A percentile compares a stretch with the other conserved stretches of the same genome.
These are phyloP conservation scores for Xerocomus brunneocitrinus DNA, from an alignment of 768 basidiomycete species.

Conservation along the genomic window DNA sequence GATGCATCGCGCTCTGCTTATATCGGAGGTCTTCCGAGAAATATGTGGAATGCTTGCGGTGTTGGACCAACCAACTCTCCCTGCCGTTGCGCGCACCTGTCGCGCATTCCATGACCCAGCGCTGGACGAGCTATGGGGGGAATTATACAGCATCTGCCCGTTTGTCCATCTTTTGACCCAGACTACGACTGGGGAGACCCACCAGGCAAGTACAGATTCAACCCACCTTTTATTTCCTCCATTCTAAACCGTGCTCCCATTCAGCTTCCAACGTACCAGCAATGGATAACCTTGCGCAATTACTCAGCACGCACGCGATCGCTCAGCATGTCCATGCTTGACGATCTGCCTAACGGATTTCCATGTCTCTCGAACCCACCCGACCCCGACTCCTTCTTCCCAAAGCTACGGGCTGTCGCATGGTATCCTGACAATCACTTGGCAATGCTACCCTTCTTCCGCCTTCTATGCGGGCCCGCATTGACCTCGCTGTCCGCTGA, in stretches of 20 bases:
- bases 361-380: conserved; percentile 15
- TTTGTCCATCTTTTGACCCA: conserved; percentile 16
- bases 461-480: conserved; percentile 21
- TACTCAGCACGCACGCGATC: conserved; percentile 21
- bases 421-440: conserved; percentile 23
- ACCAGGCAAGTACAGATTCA: conserved; percentile 8
- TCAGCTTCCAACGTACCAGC: background rate
- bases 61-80: conserved; percentile 12
- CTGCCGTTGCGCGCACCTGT: conserved; percentile 24
- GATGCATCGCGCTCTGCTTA: conserved; percentile 23
- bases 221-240: background rate
- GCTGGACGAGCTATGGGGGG: conserved; percentile 23
- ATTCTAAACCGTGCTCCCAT: background rate
- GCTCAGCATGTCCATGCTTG: conserved; percentile 18
- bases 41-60: conserved; percentile 7
- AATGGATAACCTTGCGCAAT: conserved; percentile 19
- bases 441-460: conserved; percentile 18
- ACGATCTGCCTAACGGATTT: conserved; percentile 11
- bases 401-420: conserved; percentile 16
- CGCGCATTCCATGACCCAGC: conserved; percentile 19
- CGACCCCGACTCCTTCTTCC: conserved; percentile 16
- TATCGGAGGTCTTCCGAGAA: conserved; percentile 19
- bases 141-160: conserved; percentile 20
- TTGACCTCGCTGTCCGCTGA: conserved; percentile 17
- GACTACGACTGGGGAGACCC: background rate